phyloP scores from a whole-genome alignment of 2,329 filamentous ascomycete genomes.

The Xylaria sp. region DNA sequence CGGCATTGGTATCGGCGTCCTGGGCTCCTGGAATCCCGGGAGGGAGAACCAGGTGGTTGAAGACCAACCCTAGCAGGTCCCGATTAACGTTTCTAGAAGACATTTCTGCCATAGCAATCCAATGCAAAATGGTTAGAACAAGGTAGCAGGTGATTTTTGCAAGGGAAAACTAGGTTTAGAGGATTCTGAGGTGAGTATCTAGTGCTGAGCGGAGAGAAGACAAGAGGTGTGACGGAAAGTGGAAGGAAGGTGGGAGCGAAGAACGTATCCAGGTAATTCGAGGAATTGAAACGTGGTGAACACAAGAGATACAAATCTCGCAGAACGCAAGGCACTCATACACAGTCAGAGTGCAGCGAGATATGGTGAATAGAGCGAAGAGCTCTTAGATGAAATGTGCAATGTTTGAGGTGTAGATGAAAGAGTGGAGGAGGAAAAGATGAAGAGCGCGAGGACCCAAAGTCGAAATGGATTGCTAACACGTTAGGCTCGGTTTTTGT shows the following conservation, averaged over 20 bases:
- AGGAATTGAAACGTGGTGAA: background rate
- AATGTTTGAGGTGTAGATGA: background rate
- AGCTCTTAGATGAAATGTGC: background rate
- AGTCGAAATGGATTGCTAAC: background rate
- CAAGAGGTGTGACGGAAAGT: background rate
- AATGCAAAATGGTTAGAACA: background rate
- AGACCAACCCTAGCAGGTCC: slow-evolving; percentile 43
- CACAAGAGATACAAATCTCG: background rate
- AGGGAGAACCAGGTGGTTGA: slow-evolving; percentile 59
- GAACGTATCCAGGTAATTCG: too few species aligned
- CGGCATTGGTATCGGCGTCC: slow-evolving; percentile 48
- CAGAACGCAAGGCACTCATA: background rate
- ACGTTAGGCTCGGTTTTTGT: background rate
- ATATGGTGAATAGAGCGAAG: background rate
- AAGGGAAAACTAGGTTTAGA: background rate
- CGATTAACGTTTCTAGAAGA: background rate
- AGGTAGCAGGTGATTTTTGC: too few species aligned
- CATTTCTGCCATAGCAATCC: background rate
- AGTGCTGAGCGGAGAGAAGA: too few species aligned
- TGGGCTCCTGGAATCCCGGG: slow-evolving; percentile 52
- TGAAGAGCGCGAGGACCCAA: background rate
- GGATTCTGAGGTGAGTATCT: background rate
- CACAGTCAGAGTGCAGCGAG: background rate
- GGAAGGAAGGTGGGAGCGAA: background rate
- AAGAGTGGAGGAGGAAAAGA: background rate